A percentile compares a stretch with the other conserved stretches of the same genome.
Evolutionary conservation across 805 yeast species (phyloP).

Genomic region (Ogataea paraovalis): DNA sequence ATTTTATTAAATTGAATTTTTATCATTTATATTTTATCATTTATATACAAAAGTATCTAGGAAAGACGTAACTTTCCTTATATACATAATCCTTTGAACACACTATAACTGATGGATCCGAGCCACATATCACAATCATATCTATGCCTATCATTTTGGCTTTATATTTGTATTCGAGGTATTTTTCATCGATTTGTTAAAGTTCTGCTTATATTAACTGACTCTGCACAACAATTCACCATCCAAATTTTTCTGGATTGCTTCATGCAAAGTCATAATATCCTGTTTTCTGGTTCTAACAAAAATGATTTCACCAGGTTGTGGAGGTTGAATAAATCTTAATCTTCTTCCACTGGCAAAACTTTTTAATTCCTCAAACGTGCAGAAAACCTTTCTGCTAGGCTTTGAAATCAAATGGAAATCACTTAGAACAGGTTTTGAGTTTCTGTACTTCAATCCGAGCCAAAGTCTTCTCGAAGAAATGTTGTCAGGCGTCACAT

Average conservation of each 20-base stretch:
- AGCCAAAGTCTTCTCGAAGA: constrained; percentile 87
- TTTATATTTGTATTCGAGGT: background rate
- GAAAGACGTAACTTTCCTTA: background rate
- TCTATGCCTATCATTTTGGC: background rate
- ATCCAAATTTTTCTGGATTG: constrained; percentile 62
- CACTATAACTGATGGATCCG: too few relatives aligned
- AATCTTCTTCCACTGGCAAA: constrained; percentile 74
- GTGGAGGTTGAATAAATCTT: constrained; percentile 72
- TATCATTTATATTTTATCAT: background rate
- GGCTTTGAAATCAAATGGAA: constrained; percentile 81
- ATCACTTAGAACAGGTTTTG: constrained; percentile 68
- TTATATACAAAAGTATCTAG: background rate
- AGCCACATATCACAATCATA: background rate
- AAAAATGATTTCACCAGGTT: constrained; percentile 86
- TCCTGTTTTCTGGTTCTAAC: constrained; percentile 50
- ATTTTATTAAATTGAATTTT: background rate
- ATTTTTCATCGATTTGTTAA: too few relatives aligned
- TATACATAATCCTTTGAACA: background rate
- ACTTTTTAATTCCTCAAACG: constrained; percentile 58
- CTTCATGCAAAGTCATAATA: constrained; percentile 74
- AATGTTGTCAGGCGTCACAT: constrained; percentile 82
- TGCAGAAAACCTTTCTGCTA: constrained; percentile 65
- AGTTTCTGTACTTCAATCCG: constrained; percentile 81
- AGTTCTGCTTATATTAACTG: too few relatives aligned
- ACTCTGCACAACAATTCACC: constrained; percentile 86